Base-by-base conservation (phyloP, 306 rosid genomes). In the Lathyrus tuberosus region DNA sequence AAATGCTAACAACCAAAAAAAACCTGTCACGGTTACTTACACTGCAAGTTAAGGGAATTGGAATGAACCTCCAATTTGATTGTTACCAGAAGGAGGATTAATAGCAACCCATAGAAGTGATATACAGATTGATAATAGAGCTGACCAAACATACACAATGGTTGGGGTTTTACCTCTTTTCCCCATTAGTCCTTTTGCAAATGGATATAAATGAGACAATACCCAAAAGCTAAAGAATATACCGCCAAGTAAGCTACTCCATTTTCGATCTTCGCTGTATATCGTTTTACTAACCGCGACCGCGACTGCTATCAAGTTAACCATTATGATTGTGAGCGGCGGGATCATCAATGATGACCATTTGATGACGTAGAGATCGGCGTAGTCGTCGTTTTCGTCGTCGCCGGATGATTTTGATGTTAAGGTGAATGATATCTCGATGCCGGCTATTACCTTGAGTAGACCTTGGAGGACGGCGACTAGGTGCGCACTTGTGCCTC, bases 31-130 rank as follows among this genome's bases (percentile, higher is more conserved):
- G 57, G 65, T 26, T 72, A 75, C 76, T 75, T 74, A 79, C 76
- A 80, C 72, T 71, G 77, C 78, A 82, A 72, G 71, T 82, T 79
- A 86, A 42, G 85, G 85, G 79, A 90, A 84, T 77, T 84, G 89
- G 60, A 90, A 90, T 0, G 91, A 82, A 0, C 96, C 93, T 46
- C 96, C 91, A 75, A 90, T 90, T 54, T 83, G 77, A 28, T 9
- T 30, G 65, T 26, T 85, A 6, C 82, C 76, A 13, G 89, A 85
- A 0, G 94, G 96, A 30, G 93, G 94, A 24, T 73, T 46, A 22
- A 90, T 85, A 62, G 96, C 93, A 67, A 90, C 96, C 93, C 94
- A 90, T 3, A 90, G 86, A 0, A 90, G 89, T 40, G 96, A 87
- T 1, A 90, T 85, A 8, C 89, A 82, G 76, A 90, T 90, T 52